Percentiles rank a stretch among this genome's conserved stretches.
Evolutionary conservation across 495 filamentous ascomycete species (phyloP).

Genomic region (Penicillium cataractarum): DNA sequence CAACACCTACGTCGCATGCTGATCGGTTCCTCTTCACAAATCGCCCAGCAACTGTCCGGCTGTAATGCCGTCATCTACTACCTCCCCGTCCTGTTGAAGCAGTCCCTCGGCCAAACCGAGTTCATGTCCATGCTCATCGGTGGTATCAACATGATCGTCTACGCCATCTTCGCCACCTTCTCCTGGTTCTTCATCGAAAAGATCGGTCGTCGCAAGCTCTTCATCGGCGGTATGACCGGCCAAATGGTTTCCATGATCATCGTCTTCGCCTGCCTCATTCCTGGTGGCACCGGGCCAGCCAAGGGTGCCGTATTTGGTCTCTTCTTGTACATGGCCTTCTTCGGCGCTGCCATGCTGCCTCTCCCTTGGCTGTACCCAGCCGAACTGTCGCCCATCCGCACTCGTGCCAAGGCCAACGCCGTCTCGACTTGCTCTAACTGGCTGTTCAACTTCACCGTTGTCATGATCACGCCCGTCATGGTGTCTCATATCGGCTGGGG

Average conservation of each 20-base stretch:
- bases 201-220: slow-evolving; percentile 74
- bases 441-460: slow-evolving; percentile 80
- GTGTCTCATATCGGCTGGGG: slow-evolving; percentile 69
- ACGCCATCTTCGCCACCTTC: slow-evolving; percentile 73
- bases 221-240: slow-evolving; percentile 70
- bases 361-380: slow-evolving; percentile 63
- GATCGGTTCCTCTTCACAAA: slow-evolving; percentile 63
- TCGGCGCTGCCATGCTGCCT: slow-evolving; percentile 73
- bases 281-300: slow-evolving; percentile 52
- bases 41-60: slow-evolving; percentile 77
- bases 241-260: slow-evolving; percentile 75
- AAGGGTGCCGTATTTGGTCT: slow-evolving; percentile 77
- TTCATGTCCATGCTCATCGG: slow-evolving; percentile 73
- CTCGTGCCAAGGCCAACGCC: slow-evolving; percentile 74
- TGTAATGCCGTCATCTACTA: slow-evolving; percentile 91
- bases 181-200: slow-evolving; percentile 88
- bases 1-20: slow-evolving; percentile 55
- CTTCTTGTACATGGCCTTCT: slow-evolving; percentile 78
- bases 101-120: slow-evolving; percentile 61
- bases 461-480: slow-evolving; percentile 82
- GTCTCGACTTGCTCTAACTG: slow-evolving; percentile 77
- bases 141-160: slow-evolving; percentile 84
- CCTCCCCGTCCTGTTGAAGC: slow-evolving; percentile 75
- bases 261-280: slow-evolving; percentile 72
- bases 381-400: slow-evolving; percentile 76